Conservation (phyloP, 305 asterid species). For the Plantago coronopus region DNA sequence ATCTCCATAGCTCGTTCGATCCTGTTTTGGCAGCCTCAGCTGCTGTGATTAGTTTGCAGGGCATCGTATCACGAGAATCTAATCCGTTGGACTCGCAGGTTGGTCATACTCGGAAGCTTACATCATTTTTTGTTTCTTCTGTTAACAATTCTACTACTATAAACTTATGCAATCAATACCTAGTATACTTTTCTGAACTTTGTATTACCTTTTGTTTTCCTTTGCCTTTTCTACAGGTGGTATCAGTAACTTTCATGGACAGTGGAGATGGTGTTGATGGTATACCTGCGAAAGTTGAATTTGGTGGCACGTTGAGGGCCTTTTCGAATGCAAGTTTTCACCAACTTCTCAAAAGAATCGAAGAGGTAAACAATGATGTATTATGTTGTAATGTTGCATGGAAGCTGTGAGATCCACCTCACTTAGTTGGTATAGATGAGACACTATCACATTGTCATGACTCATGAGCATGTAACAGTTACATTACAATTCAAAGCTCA, state of each 20-base stretch:
- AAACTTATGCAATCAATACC: no score
- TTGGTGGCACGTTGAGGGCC: constrained; percentile 89
- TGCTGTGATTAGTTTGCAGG: constrained; percentile 78
- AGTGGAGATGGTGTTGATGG: constrained; percentile 46
- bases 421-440: background rate
- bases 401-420: no score
- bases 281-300: constrained; percentile 39
- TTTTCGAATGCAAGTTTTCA: constrained; percentile 61
- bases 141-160: no score
- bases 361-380: constrained; percentile 72
- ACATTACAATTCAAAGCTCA: no score
- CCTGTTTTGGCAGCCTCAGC: constrained; percentile 85
- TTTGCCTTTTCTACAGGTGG: constrained; percentile 46
- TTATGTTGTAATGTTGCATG: no score
- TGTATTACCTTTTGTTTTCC: background rate
- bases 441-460: no score
- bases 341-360: constrained; percentile 61
- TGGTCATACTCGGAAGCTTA: background rate
- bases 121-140: no score
- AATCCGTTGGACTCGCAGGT: constrained; percentile 91
- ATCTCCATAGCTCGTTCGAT: constrained; percentile 25
- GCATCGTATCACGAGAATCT: constrained; percentile 81
- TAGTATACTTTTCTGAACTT: no score
- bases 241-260: constrained; percentile 72
- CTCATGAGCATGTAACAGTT: no score